Conservation (phyloP, 768 basidiomycete genomes). For the Pleurotus sapidus region DNA sequence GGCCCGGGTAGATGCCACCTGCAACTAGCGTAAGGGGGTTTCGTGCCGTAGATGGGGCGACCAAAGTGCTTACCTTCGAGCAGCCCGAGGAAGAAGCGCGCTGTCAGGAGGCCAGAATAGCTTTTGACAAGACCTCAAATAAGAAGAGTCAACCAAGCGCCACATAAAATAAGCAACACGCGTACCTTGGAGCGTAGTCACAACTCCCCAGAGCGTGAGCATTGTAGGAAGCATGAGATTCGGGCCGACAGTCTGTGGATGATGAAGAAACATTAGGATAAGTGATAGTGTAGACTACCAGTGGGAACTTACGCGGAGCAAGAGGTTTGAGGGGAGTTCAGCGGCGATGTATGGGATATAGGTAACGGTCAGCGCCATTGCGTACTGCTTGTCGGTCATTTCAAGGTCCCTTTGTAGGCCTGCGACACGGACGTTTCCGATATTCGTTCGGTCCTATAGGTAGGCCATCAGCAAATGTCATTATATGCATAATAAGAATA, state of each 20-base stretch:
- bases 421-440: slow-evolving; percentile 58
- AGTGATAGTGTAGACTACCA: too few species aligned
- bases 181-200: slow-evolving; percentile 57
- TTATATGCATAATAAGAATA: neutral
- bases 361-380: slow-evolving; percentile 47
- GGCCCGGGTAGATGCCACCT: slow-evolving; percentile 51
- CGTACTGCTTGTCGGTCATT: slow-evolving; percentile 42
- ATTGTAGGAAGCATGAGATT: slow-evolving; percentile 57
- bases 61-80: slow-evolving; percentile 34
- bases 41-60: slow-evolving; percentile 5
- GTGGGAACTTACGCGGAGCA: slow-evolving; percentile 42
- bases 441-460: slow-evolving; percentile 47
- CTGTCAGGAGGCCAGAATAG: slow-evolving; percentile 42
- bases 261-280: neutral
- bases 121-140: slow-evolving; percentile 40
- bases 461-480: neutral
- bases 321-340: slow-evolving; percentile 60
- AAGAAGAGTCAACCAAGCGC: neutral
- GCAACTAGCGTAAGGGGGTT: neutral
- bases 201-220: slow-evolving; percentile 66
- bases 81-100: slow-evolving; percentile 51
- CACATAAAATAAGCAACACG: neutral
- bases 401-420: slow-evolving; percentile 56
- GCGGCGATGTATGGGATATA: slow-evolving; percentile 52
- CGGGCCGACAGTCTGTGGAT: slow-evolving; percentile 45